Conservation (phyloP, 1,284 basidiomycete genomes). For the Erythrobasidium hasegawianum region DNA sequence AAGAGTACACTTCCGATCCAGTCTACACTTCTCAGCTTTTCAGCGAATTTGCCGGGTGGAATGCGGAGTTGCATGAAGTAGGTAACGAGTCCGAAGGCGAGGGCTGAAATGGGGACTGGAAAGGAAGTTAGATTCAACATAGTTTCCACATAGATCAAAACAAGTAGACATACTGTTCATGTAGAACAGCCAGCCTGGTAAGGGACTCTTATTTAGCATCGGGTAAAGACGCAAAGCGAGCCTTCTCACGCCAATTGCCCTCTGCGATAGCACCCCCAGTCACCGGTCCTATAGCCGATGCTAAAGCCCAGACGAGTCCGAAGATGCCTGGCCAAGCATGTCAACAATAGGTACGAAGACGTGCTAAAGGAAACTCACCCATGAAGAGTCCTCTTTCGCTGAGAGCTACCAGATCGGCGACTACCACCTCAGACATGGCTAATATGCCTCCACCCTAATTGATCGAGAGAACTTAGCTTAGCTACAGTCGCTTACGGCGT, state of each 20-base stretch:
- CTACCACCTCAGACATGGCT: conserved; percentile 39
- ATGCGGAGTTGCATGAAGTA: conserved; percentile 46
- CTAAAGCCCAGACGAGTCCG: conserved; percentile 41
- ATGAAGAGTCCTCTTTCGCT: conserved; percentile 40
- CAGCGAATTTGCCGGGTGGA: conserved; percentile 46
- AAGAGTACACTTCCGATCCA: conserved; percentile 43
- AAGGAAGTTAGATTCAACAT: conserved; percentile 19
- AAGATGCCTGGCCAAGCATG: conserved; percentile 34
- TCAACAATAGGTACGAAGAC: no score
- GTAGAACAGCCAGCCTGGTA: conserved; percentile 51
- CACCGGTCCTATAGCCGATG: conserved; percentile 41
- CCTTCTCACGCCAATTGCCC: conserved; percentile 48
- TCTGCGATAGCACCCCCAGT: conserved; percentile 51
- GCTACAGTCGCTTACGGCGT: no score
- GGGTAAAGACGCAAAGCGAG: no score
- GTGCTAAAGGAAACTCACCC: conserved; percentile 13
- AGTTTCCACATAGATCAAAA: not conserved
- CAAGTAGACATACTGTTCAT: conserved; percentile 37
- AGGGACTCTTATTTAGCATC: no score
- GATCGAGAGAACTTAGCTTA: no score
- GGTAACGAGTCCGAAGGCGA: conserved; percentile 41
- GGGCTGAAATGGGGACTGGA: conserved; percentile 46
- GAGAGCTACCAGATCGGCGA: conserved; percentile 42
- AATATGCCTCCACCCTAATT: conserved; percentile 41
- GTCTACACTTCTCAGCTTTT: conserved; percentile 50